Percentiles rank a stretch among this genome's conserved stretches.
phyloP scores from a whole-genome alignment of 352 stramenopile species.

The Phytophthora lateralis region DNA sequence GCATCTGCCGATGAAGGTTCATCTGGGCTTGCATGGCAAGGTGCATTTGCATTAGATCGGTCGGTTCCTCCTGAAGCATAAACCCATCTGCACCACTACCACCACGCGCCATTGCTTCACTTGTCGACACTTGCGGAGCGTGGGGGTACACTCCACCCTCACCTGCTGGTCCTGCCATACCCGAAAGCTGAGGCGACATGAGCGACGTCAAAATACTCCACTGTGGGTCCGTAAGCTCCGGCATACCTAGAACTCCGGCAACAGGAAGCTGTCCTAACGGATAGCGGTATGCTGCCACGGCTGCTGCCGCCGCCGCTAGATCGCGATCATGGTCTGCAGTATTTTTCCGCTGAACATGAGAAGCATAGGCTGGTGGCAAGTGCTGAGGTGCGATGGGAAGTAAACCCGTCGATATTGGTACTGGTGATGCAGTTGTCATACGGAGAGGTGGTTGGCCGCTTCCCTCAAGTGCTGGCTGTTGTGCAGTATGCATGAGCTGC shows the following conservation, averaged over 20 bases:
- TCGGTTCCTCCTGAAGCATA: constrained; percentile 62
- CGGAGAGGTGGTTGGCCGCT: constrained; percentile 23
- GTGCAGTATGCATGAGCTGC: constrained; percentile 39
- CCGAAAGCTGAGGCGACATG: constrained; percentile 70
- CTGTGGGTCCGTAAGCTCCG: constrained; percentile 67
- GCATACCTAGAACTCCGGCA: constrained; percentile 31
- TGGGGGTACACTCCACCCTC: constrained; percentile 26
- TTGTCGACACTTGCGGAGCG: constrained; percentile 28
- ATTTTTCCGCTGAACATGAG: constrained; percentile 32
- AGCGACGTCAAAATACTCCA: constrained; percentile 83
- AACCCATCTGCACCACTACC: constrained; percentile 44
- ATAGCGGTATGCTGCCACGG: constrained; percentile 46
- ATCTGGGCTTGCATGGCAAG: constrained; percentile 89
- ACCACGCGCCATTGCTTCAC: constrained; percentile 36
- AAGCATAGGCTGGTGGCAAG: constrained; percentile 33
- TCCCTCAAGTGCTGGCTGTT: constrained; percentile 24
- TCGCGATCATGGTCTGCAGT: constrained; percentile 32
- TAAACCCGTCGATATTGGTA: constrained; percentile 13
- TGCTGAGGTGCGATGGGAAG: constrained; percentile 31
- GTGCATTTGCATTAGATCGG: constrained; percentile 83
- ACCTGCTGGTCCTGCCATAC: constrained; percentile 33
- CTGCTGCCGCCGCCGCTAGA: constrained; percentile 33
- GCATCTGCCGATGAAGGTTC: constrained; percentile 88
- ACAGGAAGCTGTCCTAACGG: constrained; percentile 36
- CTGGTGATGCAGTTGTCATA: constrained; percentile 17